Base-by-base conservation (phyloP, 345 rosid species). In the Aethionema arabicum region DNA sequence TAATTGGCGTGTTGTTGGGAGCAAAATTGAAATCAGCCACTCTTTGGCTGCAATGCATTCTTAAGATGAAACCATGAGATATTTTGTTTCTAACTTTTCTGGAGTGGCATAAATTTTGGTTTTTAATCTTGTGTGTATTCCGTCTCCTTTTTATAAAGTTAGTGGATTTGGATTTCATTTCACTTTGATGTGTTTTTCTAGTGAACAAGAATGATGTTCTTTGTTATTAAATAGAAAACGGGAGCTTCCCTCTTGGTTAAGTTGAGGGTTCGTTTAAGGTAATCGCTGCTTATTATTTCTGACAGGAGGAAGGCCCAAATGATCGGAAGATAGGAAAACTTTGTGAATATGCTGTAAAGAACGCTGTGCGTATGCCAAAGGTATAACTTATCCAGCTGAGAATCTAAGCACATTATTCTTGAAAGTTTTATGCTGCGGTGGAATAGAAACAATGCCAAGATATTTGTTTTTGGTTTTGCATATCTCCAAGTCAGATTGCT, bases 281-380 rank as follows among this genome's bases (percentile, higher is more conserved):
- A 52, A 12, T 29, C 27, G 49, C 32, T 57, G 54, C 32, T 59
- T 50, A 44, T 35, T 8, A 56, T 57, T 52, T 63, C 54, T 79
- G 72, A 64, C 75, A 95, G 98, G 96, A 81, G 11, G 96, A 90
- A 73, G 97, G 82, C 57, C 91, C 87, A 35, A 90, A 88, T 78
- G 99, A 90, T 49, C 76, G 98, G 65, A 90, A 79, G 78, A 90
- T 95, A 14, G 88, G 84, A 60, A 95, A 88, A 76, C 82, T 95
- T 29, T 95, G 99, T 74, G 98, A 95, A 70, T 95, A 95, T 75
- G 98, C 90, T 67, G 76, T 83, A 52, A 95, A 80, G 75, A 90
- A 95, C 56, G 91, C 98, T 63, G 69, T 95, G 66, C 95, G 96
- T 51, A 82, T 95, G 66, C 99, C 99, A 4, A 88, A 82, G 96